Evolutionary conservation across 1,284 basidiomycete species (phyloP).

Genomic region (Athelia psychrophila): DNA sequence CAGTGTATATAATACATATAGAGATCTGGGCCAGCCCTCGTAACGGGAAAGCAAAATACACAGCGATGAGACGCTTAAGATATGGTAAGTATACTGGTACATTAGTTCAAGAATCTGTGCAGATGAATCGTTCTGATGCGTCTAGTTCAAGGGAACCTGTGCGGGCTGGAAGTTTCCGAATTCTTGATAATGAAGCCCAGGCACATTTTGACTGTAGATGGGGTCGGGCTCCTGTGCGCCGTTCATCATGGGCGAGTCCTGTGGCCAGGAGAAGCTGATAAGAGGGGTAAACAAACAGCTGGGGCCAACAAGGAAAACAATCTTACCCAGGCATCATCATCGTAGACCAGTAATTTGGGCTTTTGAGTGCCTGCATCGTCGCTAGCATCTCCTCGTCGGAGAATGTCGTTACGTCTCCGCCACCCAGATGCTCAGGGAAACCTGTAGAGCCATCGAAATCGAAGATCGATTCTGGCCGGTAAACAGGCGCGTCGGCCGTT

Average conservation of each 20-base stretch:
- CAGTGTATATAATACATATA: too few relatives aligned
- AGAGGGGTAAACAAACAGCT: not conserved
- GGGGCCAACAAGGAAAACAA: not conserved
- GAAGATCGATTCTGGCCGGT: constrained; percentile 45
- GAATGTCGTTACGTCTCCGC: constrained; percentile 25
- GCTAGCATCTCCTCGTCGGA: constrained; percentile 62
- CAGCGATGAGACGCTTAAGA: too few relatives aligned
- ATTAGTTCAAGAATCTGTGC: too few relatives aligned
- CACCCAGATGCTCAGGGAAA: constrained; percentile 28
- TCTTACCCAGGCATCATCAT: constrained; percentile 80
- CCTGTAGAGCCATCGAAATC: constrained; percentile 35
- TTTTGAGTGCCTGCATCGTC: constrained; percentile 69
- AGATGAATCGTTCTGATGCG: too few relatives aligned
- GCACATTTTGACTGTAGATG: constrained; percentile 1
- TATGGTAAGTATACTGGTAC: too few relatives aligned
- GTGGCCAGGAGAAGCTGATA: not conserved
- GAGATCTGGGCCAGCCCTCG: too few relatives aligned
- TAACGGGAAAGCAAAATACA: too few relatives aligned
- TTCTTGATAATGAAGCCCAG: not conserved
- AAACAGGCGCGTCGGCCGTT: constrained; percentile 32
- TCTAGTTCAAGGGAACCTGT: not conserved
- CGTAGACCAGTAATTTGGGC: constrained; percentile 67
- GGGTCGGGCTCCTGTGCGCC: not conserved
- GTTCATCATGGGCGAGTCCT: not conserved
- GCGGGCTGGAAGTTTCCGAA: not conserved